These are phyloP conservation scores for Petasospora fabianii DNA, from an alignment of 1,139 yeast genomes.

Conservation along the genomic window DNA sequence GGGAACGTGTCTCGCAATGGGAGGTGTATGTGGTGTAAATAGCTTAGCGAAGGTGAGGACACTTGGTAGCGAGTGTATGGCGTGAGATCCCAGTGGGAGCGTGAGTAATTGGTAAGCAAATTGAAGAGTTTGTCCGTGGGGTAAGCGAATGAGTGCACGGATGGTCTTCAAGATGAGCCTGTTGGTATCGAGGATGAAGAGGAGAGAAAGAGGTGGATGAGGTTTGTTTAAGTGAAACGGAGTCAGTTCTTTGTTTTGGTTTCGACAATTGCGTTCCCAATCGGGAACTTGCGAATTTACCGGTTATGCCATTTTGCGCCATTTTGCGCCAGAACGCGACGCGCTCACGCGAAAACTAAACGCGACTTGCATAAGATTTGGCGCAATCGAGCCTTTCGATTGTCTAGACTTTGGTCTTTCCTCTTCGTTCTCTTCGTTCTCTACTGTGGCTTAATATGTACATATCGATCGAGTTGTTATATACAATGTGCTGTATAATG, in stretches of 20 bases:
- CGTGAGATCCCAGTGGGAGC: no score
- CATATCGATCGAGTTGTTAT: background rate
- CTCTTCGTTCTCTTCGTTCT: no score
- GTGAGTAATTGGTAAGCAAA: background rate
- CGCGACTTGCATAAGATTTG: background rate
- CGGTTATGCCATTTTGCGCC: background rate
- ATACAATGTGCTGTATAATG: background rate
- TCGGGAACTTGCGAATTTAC: conserved; percentile 6
- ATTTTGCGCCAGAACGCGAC: conserved; percentile 1
- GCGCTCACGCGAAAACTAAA: background rate
- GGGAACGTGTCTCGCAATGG: background rate
- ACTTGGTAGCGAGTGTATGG: background rate
- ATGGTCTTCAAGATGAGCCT: no score
- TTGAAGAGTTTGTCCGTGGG: no score
- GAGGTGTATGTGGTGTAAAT: background rate
- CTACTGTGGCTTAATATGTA: background rate
- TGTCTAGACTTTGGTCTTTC: no score
- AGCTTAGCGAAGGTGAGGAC: background rate
- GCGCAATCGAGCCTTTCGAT: background rate
- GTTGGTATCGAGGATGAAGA: no score
- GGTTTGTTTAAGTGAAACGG: background rate
- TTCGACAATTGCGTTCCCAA: conserved; percentile 7
- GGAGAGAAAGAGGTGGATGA: no score
- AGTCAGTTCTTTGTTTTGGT: conserved; percentile 9
- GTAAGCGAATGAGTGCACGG: no score